Conservation (phyloP, 2,329 filamentous ascomycete genomes). For the Penicillium sp. region DNA sequence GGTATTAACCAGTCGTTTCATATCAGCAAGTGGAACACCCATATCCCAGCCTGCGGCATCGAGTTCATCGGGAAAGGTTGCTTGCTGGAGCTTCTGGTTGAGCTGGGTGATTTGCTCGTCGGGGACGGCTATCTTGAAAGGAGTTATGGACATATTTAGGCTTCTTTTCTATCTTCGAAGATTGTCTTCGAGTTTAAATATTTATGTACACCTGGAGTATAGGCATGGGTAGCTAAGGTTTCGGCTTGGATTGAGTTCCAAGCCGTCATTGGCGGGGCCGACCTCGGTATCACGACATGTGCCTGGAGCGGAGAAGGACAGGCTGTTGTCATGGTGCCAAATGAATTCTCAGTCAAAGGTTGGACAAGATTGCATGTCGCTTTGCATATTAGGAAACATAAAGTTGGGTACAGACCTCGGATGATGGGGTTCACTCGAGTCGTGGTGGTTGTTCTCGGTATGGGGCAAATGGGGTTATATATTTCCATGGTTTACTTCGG, state of each 20-base stretch:
- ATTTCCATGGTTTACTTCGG: too few relatives aligned
- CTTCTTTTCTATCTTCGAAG: not conserved
- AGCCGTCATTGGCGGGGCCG: not conserved
- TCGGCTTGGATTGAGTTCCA: too few relatives aligned
- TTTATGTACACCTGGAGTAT: not conserved
- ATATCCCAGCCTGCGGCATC: slow-evolving; percentile 55
- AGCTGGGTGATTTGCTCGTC: slow-evolving; percentile 55
- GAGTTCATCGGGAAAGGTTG: slow-evolving; percentile 59
- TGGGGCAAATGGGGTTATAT: too few relatives aligned
- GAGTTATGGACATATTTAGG: slow-evolving; percentile 21
- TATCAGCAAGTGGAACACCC: slow-evolving; percentile 55
- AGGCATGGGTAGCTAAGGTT: too few relatives aligned
- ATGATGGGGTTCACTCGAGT: too few relatives aligned
- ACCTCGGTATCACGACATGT: not conserved
- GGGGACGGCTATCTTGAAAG: slow-evolving; percentile 54
- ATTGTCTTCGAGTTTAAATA: not conserved
- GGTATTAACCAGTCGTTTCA: slow-evolving; percentile 58
- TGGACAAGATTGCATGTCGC: too few relatives aligned
- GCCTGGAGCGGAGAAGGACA: too few relatives aligned
- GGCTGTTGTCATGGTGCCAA: too few relatives aligned
- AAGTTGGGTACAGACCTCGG: too few relatives aligned
- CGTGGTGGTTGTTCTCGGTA: too few relatives aligned
- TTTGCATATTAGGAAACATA: too few relatives aligned
- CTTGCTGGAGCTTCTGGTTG: slow-evolving; percentile 54
- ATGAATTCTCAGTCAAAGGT: too few relatives aligned